phyloP scores from a whole-genome alignment of 164 flowering plant genomes.

The Umbellularia californica region DNA sequence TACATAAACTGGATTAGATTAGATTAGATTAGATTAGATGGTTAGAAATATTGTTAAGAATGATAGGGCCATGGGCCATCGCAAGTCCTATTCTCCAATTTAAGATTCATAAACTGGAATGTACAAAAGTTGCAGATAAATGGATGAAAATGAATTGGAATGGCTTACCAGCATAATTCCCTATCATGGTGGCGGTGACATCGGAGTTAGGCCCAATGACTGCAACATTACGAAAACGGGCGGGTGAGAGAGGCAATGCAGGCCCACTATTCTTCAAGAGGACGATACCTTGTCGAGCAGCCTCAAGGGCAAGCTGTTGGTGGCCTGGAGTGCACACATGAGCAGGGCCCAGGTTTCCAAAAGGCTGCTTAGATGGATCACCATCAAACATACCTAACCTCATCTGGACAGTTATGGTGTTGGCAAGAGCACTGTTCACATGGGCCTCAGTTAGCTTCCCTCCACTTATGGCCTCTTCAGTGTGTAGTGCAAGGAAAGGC shows the following conservation, averaged over 20 bases:
- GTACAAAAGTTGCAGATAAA: neutral
- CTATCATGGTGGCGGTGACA: slow-evolving; percentile 75
- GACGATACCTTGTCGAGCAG: slow-evolving; percentile 91
- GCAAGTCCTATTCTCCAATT: neutral
- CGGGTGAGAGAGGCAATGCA: slow-evolving; percentile 49
- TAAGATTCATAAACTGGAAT: neutral
- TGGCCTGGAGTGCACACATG: slow-evolving; percentile 66
- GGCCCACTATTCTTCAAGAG: slow-evolving; percentile 63
- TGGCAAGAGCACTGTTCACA: slow-evolving; percentile 49
- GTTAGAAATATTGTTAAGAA: no score
- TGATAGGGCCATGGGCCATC: neutral
- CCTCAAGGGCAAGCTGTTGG: slow-evolving; percentile 75
- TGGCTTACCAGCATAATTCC: slow-evolving; percentile 62
- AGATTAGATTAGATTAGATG: no score
- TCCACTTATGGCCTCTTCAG: slow-evolving; percentile 48
- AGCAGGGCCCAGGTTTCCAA: slow-evolving; percentile 53
- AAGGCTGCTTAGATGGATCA: slow-evolving; percentile 51
- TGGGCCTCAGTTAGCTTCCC: slow-evolving; percentile 50
- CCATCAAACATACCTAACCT: slow-evolving; percentile 95
- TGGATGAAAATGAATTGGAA: neutral
- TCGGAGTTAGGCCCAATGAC: slow-evolving; percentile 88
- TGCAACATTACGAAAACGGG: slow-evolving; percentile 48
- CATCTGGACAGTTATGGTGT: slow-evolving; percentile 79
- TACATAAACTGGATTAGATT: no score
- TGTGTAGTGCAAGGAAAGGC: slow-evolving; percentile 63